Evolutionary conservation across 306 rosid species (phyloP).

Genomic region (Medicago truncatula): MtrunA17r5.0-ANR NC_053049.1:5051001-5051500

Average conservation of each 20-base stretch:
- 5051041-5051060: not conserved
- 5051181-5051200: slow-evolving; percentile 6
- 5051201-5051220: slow-evolving; percentile 36
- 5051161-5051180: not conserved
- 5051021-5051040: not conserved
- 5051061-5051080: not conserved
- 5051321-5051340: slow-evolving; percentile 97
- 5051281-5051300: slow-evolving; percentile 95
- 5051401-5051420: not conserved
- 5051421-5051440: not conserved
- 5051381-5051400: not conserved
- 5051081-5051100: not conserved
- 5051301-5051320: slow-evolving; percentile 87
- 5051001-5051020: not conserved
- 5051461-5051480: too few species aligned
- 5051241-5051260: slow-evolving; percentile 89
- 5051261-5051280: slow-evolving; percentile 90
- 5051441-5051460: too few species aligned
- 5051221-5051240: slow-evolving; percentile 72
- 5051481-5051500: too few species aligned
- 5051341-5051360: slow-evolving; percentile 66
- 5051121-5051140: not conserved
- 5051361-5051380: not conserved
- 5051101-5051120: not conserved
- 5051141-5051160: not conserved